Evolutionary conservation across 306 rosid genomes (phyloP).

Genomic region (Begonia masoniana): DNA sequence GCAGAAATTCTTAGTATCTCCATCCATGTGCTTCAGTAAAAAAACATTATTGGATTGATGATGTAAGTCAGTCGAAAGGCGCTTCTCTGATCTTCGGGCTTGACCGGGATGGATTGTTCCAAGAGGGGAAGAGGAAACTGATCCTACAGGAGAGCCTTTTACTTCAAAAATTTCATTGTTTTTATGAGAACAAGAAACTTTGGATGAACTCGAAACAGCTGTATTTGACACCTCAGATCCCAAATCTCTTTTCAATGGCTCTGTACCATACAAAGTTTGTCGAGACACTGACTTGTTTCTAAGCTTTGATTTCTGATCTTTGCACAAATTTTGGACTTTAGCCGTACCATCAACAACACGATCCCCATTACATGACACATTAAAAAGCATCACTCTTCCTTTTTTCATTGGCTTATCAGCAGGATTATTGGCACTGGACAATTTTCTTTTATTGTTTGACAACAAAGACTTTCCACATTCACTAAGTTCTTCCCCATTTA

Average conservation of each 20-base stretch:
- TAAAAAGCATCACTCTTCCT: constrained; percentile 19
- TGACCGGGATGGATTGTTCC: constrained; percentile 32
- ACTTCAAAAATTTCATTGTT: constrained; percentile 34
- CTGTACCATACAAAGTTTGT: constrained; percentile 22
- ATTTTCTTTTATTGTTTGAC: constrained; percentile 17
- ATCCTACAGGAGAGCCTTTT: constrained; percentile 59
- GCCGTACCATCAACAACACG: constrained; percentile 12
- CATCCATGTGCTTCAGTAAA: constrained; percentile 7
- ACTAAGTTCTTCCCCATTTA: constrained; percentile 22
- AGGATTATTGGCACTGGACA: constrained; percentile 14
- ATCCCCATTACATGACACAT: constrained; percentile 17
- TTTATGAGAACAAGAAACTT: constrained; percentile 46
- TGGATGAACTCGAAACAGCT: constrained; percentile 71
- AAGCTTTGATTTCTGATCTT: constrained; percentile 25
- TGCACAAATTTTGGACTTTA: constrained; percentile 19
- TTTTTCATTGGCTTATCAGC: constrained; percentile 31
- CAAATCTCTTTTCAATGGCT: constrained; percentile 28
- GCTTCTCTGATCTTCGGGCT: constrained; percentile 17
- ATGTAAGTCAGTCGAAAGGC: constrained; percentile 8
- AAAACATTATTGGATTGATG: constrained; percentile 26
- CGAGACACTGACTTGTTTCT: constrained; percentile 21
- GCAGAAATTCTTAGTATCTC: constrained; percentile 23
- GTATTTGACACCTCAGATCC: constrained; percentile 30
- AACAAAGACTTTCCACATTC: constrained; percentile 26
- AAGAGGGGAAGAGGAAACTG: constrained; percentile 66